Conservation (phyloP, 805 yeast species). For the Schizosaccharomyces octosporus region DNA sequence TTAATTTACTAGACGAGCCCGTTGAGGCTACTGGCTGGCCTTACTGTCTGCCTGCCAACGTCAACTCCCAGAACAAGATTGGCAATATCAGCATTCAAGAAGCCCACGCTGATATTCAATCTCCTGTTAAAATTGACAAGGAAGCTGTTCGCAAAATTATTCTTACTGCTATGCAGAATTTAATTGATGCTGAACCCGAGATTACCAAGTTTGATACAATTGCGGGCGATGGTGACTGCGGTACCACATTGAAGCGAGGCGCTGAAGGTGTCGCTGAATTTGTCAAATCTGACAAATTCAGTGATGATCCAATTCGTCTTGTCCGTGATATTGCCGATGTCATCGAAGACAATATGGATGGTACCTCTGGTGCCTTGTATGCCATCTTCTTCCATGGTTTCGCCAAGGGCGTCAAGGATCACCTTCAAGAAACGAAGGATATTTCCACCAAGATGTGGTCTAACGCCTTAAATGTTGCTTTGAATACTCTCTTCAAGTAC, state of each 20-base stretch:
- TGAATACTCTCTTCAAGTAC: conserved; percentile 54
- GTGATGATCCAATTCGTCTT: conserved; percentile 39
- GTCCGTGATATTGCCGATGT: conserved; percentile 28
- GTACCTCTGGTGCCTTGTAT: conserved; percentile 85
- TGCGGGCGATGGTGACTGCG: conserved; percentile 96
- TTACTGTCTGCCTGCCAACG: conserved; percentile 1
- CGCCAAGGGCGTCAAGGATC: conserved; percentile 20
- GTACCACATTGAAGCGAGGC: conserved; percentile 68
- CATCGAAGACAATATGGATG: conserved; percentile 87
- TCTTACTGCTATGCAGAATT: conserved; percentile 22
- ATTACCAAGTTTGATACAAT: conserved; percentile 65
- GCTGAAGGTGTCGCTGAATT: conserved; percentile 43
- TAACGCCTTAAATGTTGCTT: conserved; percentile 23
- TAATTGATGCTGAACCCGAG: conserved; percentile 48
- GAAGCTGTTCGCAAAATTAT: conserved; percentile 5
- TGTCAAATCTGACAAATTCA: conserved; percentile 19
- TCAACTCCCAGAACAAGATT: not conserved
- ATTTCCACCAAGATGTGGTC: conserved; percentile 8
- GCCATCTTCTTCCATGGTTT: conserved; percentile 65
- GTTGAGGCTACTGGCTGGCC: conserved; percentile 7
- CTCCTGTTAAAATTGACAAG: conserved; percentile 4
- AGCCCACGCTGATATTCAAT: not conserved
- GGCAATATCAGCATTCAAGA: not conserved
- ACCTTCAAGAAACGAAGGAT: conserved; percentile 1
- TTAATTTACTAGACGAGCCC: conserved; percentile 7